Base-by-base conservation (phyloP, 768 basidiomycete genomes). In the Tulasnella sp. region DNA sequence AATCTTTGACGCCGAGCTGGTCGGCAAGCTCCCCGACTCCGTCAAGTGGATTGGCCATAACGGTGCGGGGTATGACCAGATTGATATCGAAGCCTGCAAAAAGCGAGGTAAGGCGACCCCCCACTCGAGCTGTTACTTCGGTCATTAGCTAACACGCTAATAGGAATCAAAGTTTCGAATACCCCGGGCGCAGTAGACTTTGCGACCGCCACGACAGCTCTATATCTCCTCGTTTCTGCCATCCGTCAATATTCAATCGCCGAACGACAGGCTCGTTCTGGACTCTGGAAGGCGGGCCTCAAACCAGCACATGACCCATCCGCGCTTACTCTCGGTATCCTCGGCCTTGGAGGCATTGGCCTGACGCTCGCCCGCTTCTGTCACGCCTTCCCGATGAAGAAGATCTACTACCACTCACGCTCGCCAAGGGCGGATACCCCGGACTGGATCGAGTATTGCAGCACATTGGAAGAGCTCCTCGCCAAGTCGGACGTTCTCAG, bases 11-110 rank as follows among this genome's bases (percentile, higher is more conserved):
- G 88, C 89, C 83, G 92, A 92, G 80, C 86, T 97, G 80, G 87
- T 98, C 80, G 84, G 86, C 72, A 89, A 88, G 0, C 86, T 98
- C 13, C 91, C 94, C 0, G 79, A 86, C 0, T 87, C 86, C 26
- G 87, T 96, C 80, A 91, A 91, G 82, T 95, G 92, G 91, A 94
- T 97, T 82, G 93, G 91, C 0, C 95, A 95, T 83, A 96, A 96
- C 78, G 96, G 95, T 15, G 95, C 96, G 0, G 95, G 96, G 0
- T 98, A 98, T 83, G 95, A 98, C 83, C 90, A 91, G 79, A 91
- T 97, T 80, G 92, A 96, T 82, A 89, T 95, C 20, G 83, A 85
- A 9, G 91, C 91, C 5, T 92, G 91, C 83, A 92, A 89, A 82
- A 88, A 87, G 13, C 88, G 88, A 83, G 93, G 93, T 92, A 81